Evolutionary conservation across 257 asterid species (phyloP).

Genomic region (Verbena officinalis): DNA sequence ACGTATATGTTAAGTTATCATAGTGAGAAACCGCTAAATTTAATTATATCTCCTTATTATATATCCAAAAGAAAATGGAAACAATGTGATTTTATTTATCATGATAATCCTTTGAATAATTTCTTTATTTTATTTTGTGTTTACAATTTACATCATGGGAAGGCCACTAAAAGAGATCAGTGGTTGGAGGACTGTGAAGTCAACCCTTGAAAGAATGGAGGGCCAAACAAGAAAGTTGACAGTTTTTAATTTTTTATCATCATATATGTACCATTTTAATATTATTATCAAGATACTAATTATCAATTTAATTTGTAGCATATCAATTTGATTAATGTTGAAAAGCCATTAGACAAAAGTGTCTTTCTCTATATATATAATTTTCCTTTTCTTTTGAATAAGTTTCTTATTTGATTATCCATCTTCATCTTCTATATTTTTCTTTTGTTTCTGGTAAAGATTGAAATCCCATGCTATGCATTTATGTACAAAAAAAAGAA

Average conservation of each 20-base stretch:
- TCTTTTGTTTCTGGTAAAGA: background rate
- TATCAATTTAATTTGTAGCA: background rate
- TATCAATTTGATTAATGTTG: constrained; percentile 19
- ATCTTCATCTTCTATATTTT: background rate
- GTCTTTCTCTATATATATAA: no score
- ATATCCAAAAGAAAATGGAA: no score
- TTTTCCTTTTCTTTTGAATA: background rate
- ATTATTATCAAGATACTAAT: no score
- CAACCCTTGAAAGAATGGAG: background rate
- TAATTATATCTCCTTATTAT: no score
- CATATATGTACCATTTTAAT: background rate
- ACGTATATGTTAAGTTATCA: no score
- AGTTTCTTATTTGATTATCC: no score
- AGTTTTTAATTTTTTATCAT: background rate
- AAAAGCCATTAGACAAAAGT: background rate
- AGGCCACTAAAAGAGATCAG: background rate
- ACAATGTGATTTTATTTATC: no score
- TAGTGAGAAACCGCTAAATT: no score
- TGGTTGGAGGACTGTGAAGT: background rate
- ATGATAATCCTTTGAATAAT: no score
- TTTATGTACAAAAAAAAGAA: constrained; percentile 15
- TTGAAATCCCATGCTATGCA: background rate
- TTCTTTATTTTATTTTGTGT: background rate
- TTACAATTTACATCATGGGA: background rate
- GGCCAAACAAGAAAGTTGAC: background rate